Percentiles rank a stretch among this genome's conserved stretches.
These are phyloP conservation scores for Heliosperma pusillum DNA, from an alignment of 148 eudicot species.

Conservation along the genomic window DNA sequence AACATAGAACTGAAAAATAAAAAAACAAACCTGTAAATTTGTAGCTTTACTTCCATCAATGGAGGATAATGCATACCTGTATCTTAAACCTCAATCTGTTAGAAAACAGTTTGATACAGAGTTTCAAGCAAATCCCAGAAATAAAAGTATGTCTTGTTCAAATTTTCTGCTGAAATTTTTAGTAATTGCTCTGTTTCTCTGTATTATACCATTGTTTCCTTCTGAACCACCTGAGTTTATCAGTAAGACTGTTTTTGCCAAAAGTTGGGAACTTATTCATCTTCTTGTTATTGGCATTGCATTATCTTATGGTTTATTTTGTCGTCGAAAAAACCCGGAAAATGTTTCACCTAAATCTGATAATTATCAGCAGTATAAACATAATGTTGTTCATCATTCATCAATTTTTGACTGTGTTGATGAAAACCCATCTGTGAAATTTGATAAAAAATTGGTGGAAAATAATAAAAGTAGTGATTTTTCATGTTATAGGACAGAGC, in stretches of 20 bases:
- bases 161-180: conserved; percentile 39
- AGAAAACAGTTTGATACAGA: conserved; percentile 13
- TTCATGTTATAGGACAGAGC: conserved; percentile 31
- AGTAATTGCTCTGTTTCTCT: conserved; percentile 39
- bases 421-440: conserved; percentile 40
- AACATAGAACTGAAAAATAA: neutral
- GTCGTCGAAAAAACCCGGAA: conserved; percentile 27
- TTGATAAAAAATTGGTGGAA: conserved; percentile 29
- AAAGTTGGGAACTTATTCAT: conserved; percentile 63
- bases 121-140: conserved; percentile 32
- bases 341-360: conserved; percentile 12
- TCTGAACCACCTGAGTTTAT: conserved; percentile 57
- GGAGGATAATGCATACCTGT: conserved; percentile 26
- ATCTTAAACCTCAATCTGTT: conserved; percentile 11
- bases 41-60: conserved; percentile 15
- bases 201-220: conserved; percentile 46
- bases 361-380: conserved; percentile 22
- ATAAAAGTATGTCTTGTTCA: conserved; percentile 41
- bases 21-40: neutral
- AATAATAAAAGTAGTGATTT: conserved; percentile 25
- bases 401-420: conserved; percentile 57
- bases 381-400: conserved; percentile 37
- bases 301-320: conserved; percentile 68
- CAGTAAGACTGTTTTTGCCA: conserved; percentile 37
- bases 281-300: conserved; percentile 65